These are phyloP conservation scores for Paraconiothyrium sp. DNA, from an alignment of 2,329 filamentous ascomycete species.

Conservation along the genomic window DNA sequence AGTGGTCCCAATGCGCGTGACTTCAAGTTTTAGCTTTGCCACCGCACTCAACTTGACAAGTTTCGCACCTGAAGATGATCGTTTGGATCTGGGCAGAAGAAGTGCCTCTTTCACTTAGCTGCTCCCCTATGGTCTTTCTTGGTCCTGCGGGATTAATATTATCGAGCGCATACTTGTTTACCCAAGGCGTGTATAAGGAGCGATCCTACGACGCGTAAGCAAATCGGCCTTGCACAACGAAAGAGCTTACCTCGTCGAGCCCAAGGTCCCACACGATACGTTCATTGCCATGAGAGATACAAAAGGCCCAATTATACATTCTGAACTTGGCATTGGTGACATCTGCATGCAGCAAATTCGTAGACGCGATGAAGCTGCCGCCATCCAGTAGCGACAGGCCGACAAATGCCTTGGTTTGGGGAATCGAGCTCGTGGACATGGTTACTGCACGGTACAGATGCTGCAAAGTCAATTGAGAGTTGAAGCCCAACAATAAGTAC, in stretches of 20 bases:
- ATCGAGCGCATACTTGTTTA: constrained; percentile 42
- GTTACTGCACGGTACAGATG: neutral
- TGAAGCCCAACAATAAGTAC: neutral
- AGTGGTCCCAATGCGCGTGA: constrained; percentile 48
- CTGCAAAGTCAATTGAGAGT: neutral
- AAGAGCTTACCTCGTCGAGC: constrained; percentile 35
- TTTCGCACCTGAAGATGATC: constrained; percentile 40
- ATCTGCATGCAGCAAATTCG: constrained; percentile 40
- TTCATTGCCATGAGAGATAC: constrained; percentile 35
- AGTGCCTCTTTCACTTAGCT: constrained; percentile 36
- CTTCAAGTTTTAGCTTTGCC: constrained; percentile 23
- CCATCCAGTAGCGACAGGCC: constrained; percentile 43
- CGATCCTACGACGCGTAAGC: constrained; percentile 33
- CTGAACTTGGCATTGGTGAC: constrained; percentile 37
- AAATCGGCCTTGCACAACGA: neutral
- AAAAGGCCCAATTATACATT: constrained; percentile 50
- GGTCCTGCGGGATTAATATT: constrained; percentile 40
- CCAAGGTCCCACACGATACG: constrained; percentile 47
- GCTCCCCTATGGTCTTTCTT: constrained; percentile 36
- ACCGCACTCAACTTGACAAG: neutral
- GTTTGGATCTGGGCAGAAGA: constrained; percentile 33
- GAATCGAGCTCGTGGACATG: constrained; percentile 18
- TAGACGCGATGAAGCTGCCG: constrained; percentile 43
- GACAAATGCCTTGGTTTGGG: constrained; percentile 33
- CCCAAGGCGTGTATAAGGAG: constrained; percentile 45